A percentile compares a stretch with the other conserved stretches of the same genome.
These are phyloP conservation scores for Puccinia hordei DNA, from an alignment of 1,284 basidiomycete genomes.

Conservation along the genomic window DNA sequence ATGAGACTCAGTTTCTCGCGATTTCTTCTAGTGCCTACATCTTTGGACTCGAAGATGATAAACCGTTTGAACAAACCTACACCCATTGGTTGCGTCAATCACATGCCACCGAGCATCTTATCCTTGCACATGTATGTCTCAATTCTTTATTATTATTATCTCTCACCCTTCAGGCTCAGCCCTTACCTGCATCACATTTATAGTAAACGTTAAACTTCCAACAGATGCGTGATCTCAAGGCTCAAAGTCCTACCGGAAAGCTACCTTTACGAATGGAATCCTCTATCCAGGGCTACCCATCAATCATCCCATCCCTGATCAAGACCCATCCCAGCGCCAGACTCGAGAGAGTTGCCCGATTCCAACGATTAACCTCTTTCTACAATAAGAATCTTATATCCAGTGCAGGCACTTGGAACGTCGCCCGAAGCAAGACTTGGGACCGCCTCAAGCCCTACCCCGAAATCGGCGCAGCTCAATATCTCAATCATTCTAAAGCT, in stretches of 20 bases:
- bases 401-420: slow-evolving; percentile 54
- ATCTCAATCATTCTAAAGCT: slow-evolving; percentile 27
- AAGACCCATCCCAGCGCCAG: slow-evolving; percentile 51
- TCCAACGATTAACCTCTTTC: slow-evolving; percentile 14
- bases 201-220: neutral
- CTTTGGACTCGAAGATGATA: slow-evolving; percentile 41
- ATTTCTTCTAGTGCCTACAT: slow-evolving; percentile 27
- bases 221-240: slow-evolving; percentile 54
- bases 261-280: slow-evolving; percentile 54
- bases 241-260: slow-evolving; percentile 52
- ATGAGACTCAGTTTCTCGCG: neutral
- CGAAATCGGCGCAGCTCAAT: slow-evolving; percentile 42
- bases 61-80: slow-evolving; percentile 45
- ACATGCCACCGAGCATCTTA: slow-evolving; percentile 46
- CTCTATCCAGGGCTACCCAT: slow-evolving; percentile 55
- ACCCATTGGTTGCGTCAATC: slow-evolving; percentile 32
- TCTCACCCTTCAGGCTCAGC: neutral
- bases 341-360: slow-evolving; percentile 38
- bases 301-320: slow-evolving; percentile 52
- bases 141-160: neutral
- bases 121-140: slow-evolving; percentile 39
- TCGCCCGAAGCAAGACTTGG: slow-evolving; percentile 55
- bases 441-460: slow-evolving; percentile 51
- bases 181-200: neutral
- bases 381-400: slow-evolving; percentile 36